Evolutionary conservation across 257 asterid species (phyloP).

Genomic region (Petrea volubilis): DNA sequence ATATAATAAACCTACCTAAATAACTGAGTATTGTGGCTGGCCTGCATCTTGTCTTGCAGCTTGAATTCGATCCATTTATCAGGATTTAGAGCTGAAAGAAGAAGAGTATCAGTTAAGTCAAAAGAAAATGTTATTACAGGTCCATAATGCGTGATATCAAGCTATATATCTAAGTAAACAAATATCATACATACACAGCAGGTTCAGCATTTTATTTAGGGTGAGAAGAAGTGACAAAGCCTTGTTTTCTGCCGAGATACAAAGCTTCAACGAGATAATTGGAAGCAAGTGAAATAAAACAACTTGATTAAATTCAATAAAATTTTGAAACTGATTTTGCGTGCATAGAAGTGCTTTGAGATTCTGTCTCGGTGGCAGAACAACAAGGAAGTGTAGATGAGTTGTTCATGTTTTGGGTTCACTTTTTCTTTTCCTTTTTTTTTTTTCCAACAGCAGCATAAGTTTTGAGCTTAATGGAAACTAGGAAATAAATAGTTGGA

Average conservation of each 20-base stretch:
- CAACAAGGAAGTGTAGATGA: background rate
- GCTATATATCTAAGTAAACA: background rate
- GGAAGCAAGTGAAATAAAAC: constrained; percentile 18
- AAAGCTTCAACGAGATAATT: too few species aligned
- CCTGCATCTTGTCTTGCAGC: constrained; percentile 89
- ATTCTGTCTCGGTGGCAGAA: background rate
- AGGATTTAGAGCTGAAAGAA: constrained; percentile 78
- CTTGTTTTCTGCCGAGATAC: background rate
- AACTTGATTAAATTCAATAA: constrained; percentile 16
- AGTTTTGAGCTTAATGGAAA: background rate
- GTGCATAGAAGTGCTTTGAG: background rate
- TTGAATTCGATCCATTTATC: constrained; percentile 87
- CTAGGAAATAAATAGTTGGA: too few species aligned
- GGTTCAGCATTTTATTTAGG: background rate
- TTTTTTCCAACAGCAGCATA: background rate
- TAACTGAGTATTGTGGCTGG: constrained; percentile 86
- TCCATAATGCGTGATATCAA: background rate
- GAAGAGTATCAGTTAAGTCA: constrained; percentile 19
- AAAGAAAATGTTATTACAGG: constrained; percentile 6
- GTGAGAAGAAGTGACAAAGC: constrained; percentile 2
- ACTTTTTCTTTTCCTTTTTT: background rate
- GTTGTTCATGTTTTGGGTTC: background rate
- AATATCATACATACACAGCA: background rate
- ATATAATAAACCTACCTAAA: constrained; percentile 61
- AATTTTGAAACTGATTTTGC: background rate